A percentile compares a stretch with the other conserved stretches of the same genome.
Evolutionary conservation across 306 rosid species (phyloP).

Genomic region (Elaeagnus macrophylla): DNA sequence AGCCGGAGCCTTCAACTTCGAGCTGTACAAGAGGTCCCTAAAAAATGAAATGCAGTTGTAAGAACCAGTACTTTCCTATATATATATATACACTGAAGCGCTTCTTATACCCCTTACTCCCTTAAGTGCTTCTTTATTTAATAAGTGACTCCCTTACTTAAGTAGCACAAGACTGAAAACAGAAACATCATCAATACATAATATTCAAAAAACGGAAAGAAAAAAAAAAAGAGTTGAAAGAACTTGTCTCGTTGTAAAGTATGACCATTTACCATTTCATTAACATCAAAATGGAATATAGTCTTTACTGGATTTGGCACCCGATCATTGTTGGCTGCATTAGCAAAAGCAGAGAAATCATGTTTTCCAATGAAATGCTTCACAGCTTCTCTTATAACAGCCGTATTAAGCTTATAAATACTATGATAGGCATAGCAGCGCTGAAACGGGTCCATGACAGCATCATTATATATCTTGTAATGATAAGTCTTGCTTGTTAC

Average conservation of each 20-base stretch:
- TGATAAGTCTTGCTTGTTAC: slow-evolving; percentile 74
- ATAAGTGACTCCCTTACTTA: too few species aligned
- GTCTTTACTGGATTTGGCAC: slow-evolving; percentile 64
- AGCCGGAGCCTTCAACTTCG: slow-evolving; percentile 93
- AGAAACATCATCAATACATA: too few species aligned
- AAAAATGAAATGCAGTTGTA: slow-evolving; percentile 10
- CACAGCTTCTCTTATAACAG: slow-evolving; percentile 76
- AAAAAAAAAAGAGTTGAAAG: not conserved
- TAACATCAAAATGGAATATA: slow-evolving; percentile 57
- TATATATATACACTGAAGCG: too few species aligned
- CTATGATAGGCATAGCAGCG: slow-evolving; percentile 65
- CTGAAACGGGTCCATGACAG: slow-evolving; percentile 80
- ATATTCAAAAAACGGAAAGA: too few species aligned
- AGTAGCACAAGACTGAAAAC: too few species aligned
- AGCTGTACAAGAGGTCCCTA: slow-evolving; percentile 46
- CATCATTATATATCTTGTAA: slow-evolving; percentile 78
- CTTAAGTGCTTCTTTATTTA: too few species aligned
- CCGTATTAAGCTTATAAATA: slow-evolving; percentile 55
- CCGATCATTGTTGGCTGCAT: slow-evolving; percentile 61
- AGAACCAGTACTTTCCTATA: not conserved
- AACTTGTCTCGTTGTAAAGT: slow-evolving; percentile 13
- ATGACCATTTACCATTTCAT: slow-evolving; percentile 44
- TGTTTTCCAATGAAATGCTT: slow-evolving; percentile 62
- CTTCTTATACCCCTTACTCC: too few species aligned
- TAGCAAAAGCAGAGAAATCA: slow-evolving; percentile 87